Conservation (phyloP, 2,329 filamentous ascomycete species). For the Claviceps fusiformis region DNA sequence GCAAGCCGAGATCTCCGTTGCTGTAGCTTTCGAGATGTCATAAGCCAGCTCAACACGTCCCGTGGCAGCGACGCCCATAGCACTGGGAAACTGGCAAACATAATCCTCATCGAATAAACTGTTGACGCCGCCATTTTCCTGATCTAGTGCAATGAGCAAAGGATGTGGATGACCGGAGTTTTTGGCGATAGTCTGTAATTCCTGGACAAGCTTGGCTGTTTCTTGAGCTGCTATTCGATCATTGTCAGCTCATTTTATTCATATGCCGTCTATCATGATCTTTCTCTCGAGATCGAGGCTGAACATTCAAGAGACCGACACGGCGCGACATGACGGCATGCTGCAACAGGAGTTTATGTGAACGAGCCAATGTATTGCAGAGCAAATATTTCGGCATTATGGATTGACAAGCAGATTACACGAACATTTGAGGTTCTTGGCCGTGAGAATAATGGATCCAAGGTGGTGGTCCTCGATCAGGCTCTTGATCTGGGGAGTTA, state of each 20-base stretch:
- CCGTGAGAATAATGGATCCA: slow-evolving; percentile 72
- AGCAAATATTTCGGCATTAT: not conserved
- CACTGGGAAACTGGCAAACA: slow-evolving; percentile 90
- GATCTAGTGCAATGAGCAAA: slow-evolving; percentile 79
- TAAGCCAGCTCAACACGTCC: slow-evolving; percentile 76
- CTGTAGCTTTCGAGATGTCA: slow-evolving; percentile 83
- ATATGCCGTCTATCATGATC: not conserved
- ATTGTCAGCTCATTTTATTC: slow-evolving; percentile 10
- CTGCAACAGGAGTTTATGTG: not conserved
- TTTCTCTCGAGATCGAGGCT: not conserved
- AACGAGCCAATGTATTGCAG: not conserved
- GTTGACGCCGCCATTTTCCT: slow-evolving; percentile 97
- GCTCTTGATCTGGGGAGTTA: slow-evolving; percentile 69
- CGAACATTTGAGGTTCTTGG: slow-evolving; percentile 75
- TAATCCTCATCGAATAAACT: slow-evolving; percentile 92
- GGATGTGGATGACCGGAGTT: slow-evolving; percentile 83
- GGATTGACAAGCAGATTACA: not conserved
- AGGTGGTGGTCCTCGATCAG: slow-evolving; percentile 76
- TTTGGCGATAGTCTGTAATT: slow-evolving; percentile 84
- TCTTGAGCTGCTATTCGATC: slow-evolving; percentile 65
- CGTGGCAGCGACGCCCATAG: slow-evolving; percentile 92
- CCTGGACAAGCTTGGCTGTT: slow-evolving; percentile 74
- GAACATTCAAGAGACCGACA: not conserved
- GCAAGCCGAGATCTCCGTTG: slow-evolving; percentile 80
- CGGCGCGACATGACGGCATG: not conserved